Evolutionary conservation across 2,329 filamentous ascomycete genomes (phyloP).

Genomic region (Camptophora hylomeconis): DNA sequence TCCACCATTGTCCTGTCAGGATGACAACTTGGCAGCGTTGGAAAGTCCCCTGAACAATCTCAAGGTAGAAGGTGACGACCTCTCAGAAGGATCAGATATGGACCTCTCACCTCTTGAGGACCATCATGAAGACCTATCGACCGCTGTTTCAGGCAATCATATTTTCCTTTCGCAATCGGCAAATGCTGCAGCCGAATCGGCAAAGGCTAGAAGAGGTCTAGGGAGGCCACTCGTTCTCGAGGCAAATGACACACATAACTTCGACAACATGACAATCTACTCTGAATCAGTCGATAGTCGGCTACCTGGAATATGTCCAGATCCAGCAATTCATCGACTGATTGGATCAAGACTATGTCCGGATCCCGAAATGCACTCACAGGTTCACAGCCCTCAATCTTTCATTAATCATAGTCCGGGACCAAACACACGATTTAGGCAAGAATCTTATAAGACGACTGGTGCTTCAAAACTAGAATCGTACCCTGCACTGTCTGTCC

Average conservation of each 20-base stretch:
- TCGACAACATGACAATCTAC: no score
- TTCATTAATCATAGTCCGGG: neutral
- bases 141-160: slow-evolving; percentile 3
- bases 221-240: no score
- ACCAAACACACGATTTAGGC: no score
- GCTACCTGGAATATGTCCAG: no score
- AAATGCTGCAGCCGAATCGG: slow-evolving; percentile 16
- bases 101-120: slow-evolving; percentile 12
- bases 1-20: neutral
- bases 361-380: slow-evolving; percentile 4
- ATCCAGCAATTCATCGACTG: slow-evolving; percentile 9
- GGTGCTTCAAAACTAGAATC: no score
- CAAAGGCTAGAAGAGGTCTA: slow-evolving; percentile 15
- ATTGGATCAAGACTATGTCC: slow-evolving; percentile 3
- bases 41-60: slow-evolving; percentile 12
- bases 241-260: no score
- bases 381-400: slow-evolving; percentile 1
- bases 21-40: slow-evolving; percentile 1
- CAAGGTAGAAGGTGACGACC: slow-evolving; percentile 8
- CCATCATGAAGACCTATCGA: slow-evolving; percentile 6
- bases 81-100: slow-evolving; percentile 6
- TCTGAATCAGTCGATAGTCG: no score
- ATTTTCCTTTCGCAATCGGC: slow-evolving; percentile 14
- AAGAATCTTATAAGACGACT: no score
- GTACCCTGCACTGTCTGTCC: no score